Evolutionary conservation across 1,284 basidiomycete species (phyloP).

Genomic region (Xerocomus subilludens): DNA sequence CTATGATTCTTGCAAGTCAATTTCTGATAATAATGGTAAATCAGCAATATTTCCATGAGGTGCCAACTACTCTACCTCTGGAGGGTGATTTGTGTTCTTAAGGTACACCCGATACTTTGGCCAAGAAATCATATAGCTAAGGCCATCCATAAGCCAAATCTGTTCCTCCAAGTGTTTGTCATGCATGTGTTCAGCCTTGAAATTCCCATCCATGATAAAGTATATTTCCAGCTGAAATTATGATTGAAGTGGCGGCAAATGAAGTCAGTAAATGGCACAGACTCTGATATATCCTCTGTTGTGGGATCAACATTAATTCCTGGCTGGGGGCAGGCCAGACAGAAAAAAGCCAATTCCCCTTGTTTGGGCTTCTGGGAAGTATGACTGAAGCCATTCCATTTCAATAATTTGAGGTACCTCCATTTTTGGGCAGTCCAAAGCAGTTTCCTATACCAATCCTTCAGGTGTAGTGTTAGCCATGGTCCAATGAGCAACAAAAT

Average conservation of each 20-base stretch:
- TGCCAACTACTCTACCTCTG: no score
- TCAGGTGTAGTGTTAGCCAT: no score
- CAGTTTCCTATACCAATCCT: neutral
- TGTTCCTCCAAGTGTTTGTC: neutral
- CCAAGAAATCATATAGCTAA: no score
- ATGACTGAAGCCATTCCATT: neutral
- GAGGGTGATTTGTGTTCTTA: no score
- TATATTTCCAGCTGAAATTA: neutral
- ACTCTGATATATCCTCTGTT: no score
- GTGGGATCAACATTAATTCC: no score
- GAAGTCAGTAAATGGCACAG: no score
- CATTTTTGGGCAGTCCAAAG: neutral
- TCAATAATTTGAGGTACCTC: neutral
- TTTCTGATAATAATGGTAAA: no score
- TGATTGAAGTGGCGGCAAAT: no score
- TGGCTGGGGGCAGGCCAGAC: neutral
- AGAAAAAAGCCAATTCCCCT: neutral
- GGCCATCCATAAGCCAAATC: conserved; percentile 25
- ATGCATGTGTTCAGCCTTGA: conserved; percentile 3
- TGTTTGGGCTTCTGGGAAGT: no score
- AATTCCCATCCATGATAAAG: neutral
- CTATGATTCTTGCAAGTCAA: conserved; percentile 28
- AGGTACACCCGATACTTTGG: neutral
- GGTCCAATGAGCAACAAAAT: no score
- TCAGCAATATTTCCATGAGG: no score